Evolutionary conservation across 441 rosid genomes (phyloP).

Genomic region (Aleurites moluccanus): DNA sequence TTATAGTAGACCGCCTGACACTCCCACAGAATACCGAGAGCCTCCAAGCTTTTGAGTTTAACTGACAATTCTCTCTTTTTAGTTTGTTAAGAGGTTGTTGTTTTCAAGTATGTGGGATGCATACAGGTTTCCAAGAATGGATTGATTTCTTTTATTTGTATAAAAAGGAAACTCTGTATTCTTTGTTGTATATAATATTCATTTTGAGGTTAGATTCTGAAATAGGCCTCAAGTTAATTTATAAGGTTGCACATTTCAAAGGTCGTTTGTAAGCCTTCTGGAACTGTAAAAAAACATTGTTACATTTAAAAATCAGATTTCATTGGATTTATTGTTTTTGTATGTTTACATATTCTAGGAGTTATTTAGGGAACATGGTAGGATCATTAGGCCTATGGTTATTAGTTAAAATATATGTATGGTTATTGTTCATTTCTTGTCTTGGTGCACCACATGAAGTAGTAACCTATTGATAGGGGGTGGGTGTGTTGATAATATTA

Average conservation of each 20-base stretch:
- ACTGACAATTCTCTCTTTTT: slow-evolving; percentile 13
- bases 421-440: no score
- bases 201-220: slow-evolving; percentile 35
- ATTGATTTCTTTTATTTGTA: slow-evolving; percentile 5
- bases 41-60: slow-evolving; percentile 23
- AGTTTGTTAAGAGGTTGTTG: slow-evolving; percentile 1
- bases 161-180: slow-evolving; percentile 43
- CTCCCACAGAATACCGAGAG: slow-evolving; percentile 34
- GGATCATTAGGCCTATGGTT: no score
- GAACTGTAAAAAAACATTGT: slow-evolving; percentile 35
- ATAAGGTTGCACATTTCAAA: slow-evolving; percentile 22
- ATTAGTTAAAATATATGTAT: no score
- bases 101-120: slow-evolving; percentile 25
- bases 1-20: slow-evolving; percentile 68
- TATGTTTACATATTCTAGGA: neutral
- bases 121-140: slow-evolving; percentile 36
- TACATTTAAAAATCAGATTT: slow-evolving; percentile 18
- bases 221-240: slow-evolving; percentile 25
- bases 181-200: slow-evolving; percentile 64
- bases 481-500: no score
- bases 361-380: neutral
- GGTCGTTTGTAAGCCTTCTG: slow-evolving; percentile 26
- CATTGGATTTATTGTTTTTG: neutral
- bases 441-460: no score
- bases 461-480: no score